Evolutionary conservation across 805 yeast species (phyloP).

Genomic region (Saccharomycopsis guyanensis): DNA sequence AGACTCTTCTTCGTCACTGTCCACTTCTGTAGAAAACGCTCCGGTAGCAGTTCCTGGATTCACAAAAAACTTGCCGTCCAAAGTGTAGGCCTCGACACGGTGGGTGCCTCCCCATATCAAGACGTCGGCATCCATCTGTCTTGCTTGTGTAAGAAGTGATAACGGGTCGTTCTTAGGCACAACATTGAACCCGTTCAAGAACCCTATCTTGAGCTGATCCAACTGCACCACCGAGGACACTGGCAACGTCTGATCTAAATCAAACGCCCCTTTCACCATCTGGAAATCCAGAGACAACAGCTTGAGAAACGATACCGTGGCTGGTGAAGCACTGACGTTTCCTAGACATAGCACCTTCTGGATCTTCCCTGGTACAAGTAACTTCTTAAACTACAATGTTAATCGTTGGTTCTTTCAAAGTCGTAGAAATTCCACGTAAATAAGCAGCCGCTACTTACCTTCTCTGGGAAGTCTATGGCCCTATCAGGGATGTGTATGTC

Average conservation of each 20-base stretch:
- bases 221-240: slow-evolving; percentile 54
- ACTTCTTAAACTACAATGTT: slow-evolving; percentile 54
- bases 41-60: slow-evolving; percentile 98
- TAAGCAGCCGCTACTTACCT: slow-evolving; percentile 27
- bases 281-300: slow-evolving; percentile 65
- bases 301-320: slow-evolving; percentile 56
- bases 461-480: slow-evolving; percentile 50
- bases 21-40: slow-evolving; percentile 64
- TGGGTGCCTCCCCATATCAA: slow-evolving; percentile 92
- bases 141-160: slow-evolving; percentile 70
- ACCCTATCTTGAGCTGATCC: slow-evolving; percentile 73
- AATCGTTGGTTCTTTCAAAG: slow-evolving; percentile 16
- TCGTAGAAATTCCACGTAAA: not conserved
- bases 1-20: slow-evolving; percentile 43
- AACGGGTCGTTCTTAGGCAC: slow-evolving; percentile 86
- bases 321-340: slow-evolving; percentile 62
- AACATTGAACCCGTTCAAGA: slow-evolving; percentile 75
- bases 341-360: slow-evolving; percentile 82
- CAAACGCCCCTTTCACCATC: slow-evolving; percentile 79
- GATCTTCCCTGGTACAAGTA: slow-evolving; percentile 79
- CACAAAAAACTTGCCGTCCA: slow-evolving; percentile 89
- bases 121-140: slow-evolving; percentile 88
- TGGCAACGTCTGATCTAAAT: slow-evolving; percentile 47
- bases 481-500: slow-evolving; percentile 88
- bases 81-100: slow-evolving; percentile 83